Conservation (phyloP, 139 green algal genomes). For the Gonium pectorale region DNA sequence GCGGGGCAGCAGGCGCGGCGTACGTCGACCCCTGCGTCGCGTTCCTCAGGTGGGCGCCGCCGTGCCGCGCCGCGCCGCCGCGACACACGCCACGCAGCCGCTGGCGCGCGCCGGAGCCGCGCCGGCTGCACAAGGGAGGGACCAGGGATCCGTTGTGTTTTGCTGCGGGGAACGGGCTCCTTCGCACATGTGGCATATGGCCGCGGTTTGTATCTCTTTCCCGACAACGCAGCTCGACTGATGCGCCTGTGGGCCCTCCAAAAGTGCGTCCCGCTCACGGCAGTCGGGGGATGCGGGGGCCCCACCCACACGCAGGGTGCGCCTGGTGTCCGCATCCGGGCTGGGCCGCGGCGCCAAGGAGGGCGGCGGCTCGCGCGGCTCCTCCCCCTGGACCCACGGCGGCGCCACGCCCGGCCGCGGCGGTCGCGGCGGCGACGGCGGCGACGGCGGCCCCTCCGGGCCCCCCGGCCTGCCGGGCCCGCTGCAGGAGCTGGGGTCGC, state of each 20-base stretch:
- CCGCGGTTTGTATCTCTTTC: no score
- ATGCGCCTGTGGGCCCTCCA: no score
- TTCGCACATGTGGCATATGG: no score
- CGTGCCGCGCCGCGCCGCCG: no score
- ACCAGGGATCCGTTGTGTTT: no score
- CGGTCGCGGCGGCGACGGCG: not conserved
- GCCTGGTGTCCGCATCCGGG: not conserved
- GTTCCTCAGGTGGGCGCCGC: conserved; percentile 34
- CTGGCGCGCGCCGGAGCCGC: no score
- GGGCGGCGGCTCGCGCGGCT: not conserved
- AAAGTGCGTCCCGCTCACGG: no score
- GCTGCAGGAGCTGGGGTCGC: conserved; percentile 7
- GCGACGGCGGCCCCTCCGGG: not conserved
- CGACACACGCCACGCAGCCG: no score
- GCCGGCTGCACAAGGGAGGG: no score
- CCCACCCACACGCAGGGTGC: not conserved
- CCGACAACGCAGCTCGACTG: no score
- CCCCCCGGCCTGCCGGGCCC: not conserved
- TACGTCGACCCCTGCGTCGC: conserved; percentile 42
- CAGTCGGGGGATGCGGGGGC: no score
- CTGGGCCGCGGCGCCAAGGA: not conserved
- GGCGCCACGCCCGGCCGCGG: not conserved
- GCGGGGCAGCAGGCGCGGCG: not conserved
- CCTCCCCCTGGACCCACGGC: not conserved
- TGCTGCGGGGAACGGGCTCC: no score